These are phyloP conservation scores for Coniophora puteana DNA, from an alignment of 1,284 basidiomycete genomes.

Conservation along the genomic window DNA sequence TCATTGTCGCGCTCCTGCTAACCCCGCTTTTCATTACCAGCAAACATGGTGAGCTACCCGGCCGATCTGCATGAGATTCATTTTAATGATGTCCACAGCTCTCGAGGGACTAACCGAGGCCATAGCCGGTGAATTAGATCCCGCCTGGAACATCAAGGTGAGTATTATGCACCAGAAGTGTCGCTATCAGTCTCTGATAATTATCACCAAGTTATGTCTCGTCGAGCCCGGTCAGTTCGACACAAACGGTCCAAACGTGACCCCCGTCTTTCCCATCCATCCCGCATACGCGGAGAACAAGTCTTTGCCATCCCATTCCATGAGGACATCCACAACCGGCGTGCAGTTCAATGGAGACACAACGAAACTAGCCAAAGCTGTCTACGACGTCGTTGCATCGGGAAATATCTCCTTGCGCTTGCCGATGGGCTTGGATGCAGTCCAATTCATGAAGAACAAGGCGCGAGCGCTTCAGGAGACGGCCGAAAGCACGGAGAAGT, in stretches of 20 bases:
- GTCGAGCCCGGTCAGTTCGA: constrained; percentile 23
- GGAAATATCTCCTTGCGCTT: constrained; percentile 10
- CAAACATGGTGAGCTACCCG: constrained; percentile 17
- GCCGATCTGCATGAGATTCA: background rate
- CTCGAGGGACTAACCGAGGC: constrained; percentile 9
- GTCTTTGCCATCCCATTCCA: constrained; percentile 21
- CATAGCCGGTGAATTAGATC: constrained; percentile 11
- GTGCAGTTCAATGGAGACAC: too few species aligned
- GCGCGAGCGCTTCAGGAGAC: too few species aligned
- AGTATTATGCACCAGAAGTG: constrained; percentile 1
- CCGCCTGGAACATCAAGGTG: constrained; percentile 14
- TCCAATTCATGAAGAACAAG: too few species aligned
- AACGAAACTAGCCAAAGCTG: constrained; percentile 9
- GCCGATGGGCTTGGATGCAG: constrained; percentile 13
- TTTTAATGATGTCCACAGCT: constrained; percentile 3
- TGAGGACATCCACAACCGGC: too few species aligned
- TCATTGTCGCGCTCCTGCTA: background rate
- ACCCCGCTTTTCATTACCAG: constrained; percentile 7
- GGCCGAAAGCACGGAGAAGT: too few species aligned
- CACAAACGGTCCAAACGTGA: constrained; percentile 13
- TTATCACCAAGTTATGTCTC: constrained; percentile 16
- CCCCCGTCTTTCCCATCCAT: constrained; percentile 11
- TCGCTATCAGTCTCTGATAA: constrained; percentile 9
- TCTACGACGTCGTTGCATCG: constrained; percentile 10
- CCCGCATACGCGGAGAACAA: constrained; percentile 20